These are phyloP conservation scores for Penicillium sp. DNA, from an alignment of 2,329 filamentous ascomycete genomes.

Conservation along the genomic window DNA sequence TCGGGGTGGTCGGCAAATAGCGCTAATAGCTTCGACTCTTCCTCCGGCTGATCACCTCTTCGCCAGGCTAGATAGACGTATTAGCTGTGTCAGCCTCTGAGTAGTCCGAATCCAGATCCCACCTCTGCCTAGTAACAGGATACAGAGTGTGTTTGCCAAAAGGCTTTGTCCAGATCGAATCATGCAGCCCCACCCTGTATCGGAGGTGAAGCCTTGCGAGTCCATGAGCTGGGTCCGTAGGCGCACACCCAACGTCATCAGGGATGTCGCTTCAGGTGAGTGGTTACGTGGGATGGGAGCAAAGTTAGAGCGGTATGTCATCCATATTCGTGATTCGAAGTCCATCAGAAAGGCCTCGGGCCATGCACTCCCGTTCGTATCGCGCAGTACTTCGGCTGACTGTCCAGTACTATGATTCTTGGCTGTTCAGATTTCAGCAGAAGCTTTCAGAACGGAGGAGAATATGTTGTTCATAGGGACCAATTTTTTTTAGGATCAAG, in stretches of 20 bases:
- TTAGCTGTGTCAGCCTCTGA: conserved; percentile 20
- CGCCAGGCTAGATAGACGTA: conserved; percentile 66
- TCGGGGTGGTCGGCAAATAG: conserved; percentile 83
- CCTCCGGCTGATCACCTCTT: conserved; percentile 54
- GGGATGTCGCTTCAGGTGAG: conserved; percentile 67
- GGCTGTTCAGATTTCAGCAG: not conserved
- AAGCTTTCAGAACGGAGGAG: not conserved
- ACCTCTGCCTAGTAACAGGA: conserved; percentile 77
- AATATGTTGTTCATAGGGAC: not conserved
- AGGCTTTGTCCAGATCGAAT: conserved; percentile 93
- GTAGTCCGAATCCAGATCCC: conserved; percentile 17
- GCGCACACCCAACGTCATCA: conserved; percentile 80
- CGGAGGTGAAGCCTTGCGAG: conserved; percentile 79
- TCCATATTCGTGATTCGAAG: conserved; percentile 91
- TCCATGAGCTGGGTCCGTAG: conserved; percentile 78
- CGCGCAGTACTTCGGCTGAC: conserved; percentile 2
- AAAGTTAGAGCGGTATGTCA: conserved; percentile 93
- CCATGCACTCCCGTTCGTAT: conserved; percentile 60
- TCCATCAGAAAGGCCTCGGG: conserved; percentile 83
- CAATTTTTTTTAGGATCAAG: not conserved
- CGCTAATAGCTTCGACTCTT: conserved; percentile 71
- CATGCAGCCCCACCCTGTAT: conserved; percentile 99
- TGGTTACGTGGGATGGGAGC: conserved; percentile 74
- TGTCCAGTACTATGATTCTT: not conserved
- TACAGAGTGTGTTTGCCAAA: conserved; percentile 77